These are phyloP conservation scores for Telopea speciosissima DNA, from an alignment of 177 flowering plant genomes.

Conservation along the genomic window DNA sequence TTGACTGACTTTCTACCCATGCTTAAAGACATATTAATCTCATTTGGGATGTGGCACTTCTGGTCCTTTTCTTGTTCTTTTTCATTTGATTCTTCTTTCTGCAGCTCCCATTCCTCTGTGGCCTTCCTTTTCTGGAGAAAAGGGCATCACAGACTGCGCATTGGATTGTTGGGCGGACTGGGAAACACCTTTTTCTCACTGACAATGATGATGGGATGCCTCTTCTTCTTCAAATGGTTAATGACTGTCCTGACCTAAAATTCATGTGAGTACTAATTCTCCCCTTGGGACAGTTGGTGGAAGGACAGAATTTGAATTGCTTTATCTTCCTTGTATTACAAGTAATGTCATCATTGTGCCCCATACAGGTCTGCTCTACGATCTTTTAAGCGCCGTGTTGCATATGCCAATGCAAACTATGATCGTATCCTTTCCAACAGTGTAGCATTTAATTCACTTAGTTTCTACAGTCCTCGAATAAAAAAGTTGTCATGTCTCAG, in stretches of 20 bases:
- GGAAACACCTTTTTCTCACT: slow-evolving; percentile 87
- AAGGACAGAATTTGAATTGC: neutral
- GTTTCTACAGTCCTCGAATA: slow-evolving; percentile 2
- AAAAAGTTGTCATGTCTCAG: neutral
- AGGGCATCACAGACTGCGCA: slow-evolving; percentile 78
- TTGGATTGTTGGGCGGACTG: slow-evolving; percentile 78
- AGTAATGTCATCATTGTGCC: slow-evolving; percentile 15
- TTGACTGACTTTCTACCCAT: no score
- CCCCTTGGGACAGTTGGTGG: neutral
- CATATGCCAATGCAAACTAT: slow-evolving; percentile 85
- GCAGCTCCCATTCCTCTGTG: slow-evolving; percentile 84
- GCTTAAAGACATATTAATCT: neutral
- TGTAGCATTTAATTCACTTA: slow-evolving; percentile 6
- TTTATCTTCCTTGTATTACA: neutral
- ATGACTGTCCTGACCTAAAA: slow-evolving; percentile 59
- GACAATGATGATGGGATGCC: slow-evolving; percentile 65
- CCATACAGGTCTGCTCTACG: slow-evolving; percentile 73
- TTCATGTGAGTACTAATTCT: slow-evolving; percentile 59
- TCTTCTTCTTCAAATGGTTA: slow-evolving; percentile 81
- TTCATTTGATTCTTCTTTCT: slow-evolving; percentile 6
- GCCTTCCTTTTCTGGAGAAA: slow-evolving; percentile 78
- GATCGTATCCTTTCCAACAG: slow-evolving; percentile 75
- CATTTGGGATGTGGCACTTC: neutral
- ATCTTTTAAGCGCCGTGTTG: slow-evolving; percentile 87
- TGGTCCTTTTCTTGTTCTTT: neutral